phyloP scores from a whole-genome alignment of 1,284 basidiomycete genomes.

The Singerocomus rubriflavus region DNA sequence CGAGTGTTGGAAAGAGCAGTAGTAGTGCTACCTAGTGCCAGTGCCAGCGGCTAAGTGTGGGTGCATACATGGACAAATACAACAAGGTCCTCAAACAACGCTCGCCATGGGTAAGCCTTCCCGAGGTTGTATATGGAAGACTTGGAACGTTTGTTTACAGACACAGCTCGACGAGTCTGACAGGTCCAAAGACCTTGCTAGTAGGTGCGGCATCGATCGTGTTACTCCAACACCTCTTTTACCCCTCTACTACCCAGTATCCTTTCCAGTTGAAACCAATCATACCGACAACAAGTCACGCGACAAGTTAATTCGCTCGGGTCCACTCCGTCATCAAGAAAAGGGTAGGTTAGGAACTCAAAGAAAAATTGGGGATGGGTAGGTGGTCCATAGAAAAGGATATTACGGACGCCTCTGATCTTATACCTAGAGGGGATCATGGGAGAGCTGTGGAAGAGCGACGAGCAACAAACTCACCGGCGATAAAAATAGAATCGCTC shows the following conservation, averaged over 20 bases:
- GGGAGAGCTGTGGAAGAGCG: slow-evolving; percentile 5
- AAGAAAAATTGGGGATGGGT: slow-evolving; percentile 90
- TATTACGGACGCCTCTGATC: slow-evolving; percentile 85
- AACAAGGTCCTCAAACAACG: not conserved
- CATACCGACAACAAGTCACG: slow-evolving; percentile 84
- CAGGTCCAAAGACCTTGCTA: not conserved
- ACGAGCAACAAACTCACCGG: slow-evolving; percentile 45
- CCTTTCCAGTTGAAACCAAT: slow-evolving; percentile 82
- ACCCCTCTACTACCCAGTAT: slow-evolving; percentile 42
- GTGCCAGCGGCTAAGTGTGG: too few relatives aligned
- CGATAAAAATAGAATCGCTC: slow-evolving; percentile 99
- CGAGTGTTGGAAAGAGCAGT: not conserved
- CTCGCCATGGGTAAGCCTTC: too few relatives aligned
- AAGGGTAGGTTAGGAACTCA: slow-evolving; percentile 84
- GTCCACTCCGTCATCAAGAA: slow-evolving; percentile 80
- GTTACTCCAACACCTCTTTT: slow-evolving; percentile 16
- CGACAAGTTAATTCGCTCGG: slow-evolving; percentile 74
- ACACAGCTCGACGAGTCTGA: not conserved
- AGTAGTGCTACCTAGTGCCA: too few relatives aligned
- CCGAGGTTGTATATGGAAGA: too few relatives aligned
- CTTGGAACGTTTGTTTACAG: not conserved
- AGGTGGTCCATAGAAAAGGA: slow-evolving; percentile 92
- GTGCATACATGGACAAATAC: slow-evolving; percentile 22
- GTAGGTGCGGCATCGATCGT: not conserved
- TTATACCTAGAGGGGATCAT: slow-evolving; percentile 61